Percentiles rank a stretch among this genome's conserved stretches.
phyloP scores from a whole-genome alignment of 2,329 filamentous ascomycete species.

The Fusarium sp. region DNA sequence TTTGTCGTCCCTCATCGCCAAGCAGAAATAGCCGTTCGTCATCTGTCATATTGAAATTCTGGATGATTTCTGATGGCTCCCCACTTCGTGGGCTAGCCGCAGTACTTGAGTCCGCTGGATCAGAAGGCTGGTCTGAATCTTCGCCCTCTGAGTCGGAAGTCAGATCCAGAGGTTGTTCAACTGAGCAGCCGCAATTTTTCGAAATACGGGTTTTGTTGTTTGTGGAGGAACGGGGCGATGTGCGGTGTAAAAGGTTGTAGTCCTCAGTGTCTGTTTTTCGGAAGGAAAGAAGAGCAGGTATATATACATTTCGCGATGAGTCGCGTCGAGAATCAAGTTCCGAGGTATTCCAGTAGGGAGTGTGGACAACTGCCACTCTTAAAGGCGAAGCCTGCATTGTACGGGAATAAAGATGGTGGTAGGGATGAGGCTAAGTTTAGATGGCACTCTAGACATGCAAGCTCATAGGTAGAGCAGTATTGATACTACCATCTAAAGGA shows the following conservation, averaged over 20 bases:
- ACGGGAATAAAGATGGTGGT: rapidly evolving
- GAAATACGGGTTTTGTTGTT: not conserved
- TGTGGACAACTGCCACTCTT: not conserved
- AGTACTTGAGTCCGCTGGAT: not conserved
- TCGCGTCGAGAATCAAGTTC: not conserved
- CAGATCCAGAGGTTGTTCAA: not conserved
- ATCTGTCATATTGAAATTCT: not conserved
- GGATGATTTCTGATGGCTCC: not conserved
- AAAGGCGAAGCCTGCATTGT: not conserved
- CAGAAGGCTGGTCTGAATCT: not conserved
- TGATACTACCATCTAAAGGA: no score
- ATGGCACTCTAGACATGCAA: no score
- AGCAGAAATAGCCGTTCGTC: not conserved
- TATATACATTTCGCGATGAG: not conserved
- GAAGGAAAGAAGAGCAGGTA: not conserved
- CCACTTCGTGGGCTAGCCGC: not conserved
- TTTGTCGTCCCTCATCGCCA: not conserved
- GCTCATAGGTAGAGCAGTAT: no score
- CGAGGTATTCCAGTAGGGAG: not conserved
- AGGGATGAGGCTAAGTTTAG: not conserved
- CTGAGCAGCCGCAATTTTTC: not conserved
- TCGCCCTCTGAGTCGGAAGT: not conserved
- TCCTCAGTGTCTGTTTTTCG: not conserved
- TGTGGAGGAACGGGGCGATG: not conserved
- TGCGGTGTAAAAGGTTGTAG: not conserved